Conservation (phyloP, 2,329 filamentous ascomycete species). For the Aspergillus sp. region DNA sequence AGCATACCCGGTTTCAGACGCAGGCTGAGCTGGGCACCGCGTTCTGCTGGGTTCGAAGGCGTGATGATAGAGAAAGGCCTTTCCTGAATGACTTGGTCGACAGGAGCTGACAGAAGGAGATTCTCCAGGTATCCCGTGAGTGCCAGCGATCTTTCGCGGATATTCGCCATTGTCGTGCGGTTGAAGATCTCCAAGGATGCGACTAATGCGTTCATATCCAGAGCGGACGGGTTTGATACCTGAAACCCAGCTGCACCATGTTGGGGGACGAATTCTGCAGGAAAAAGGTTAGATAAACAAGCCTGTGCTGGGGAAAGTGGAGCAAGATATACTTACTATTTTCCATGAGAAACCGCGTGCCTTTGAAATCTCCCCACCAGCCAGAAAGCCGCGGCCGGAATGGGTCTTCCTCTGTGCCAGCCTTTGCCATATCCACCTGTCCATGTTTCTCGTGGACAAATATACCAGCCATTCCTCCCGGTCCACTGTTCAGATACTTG, state of each 20-base stretch:
- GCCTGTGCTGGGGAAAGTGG: too few relatives aligned
- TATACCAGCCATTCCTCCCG: constrained; percentile 68
- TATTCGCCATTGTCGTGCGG: constrained; percentile 58
- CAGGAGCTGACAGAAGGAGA: constrained; percentile 45
- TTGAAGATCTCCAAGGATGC: constrained; percentile 67
- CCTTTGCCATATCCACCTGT: constrained; percentile 27
- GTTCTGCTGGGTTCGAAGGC: constrained; percentile 56
- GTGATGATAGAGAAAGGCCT: constrained; percentile 58
- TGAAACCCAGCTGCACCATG: constrained; percentile 74
- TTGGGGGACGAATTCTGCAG: constrained; percentile 60
- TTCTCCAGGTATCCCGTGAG: constrained; percentile 71
- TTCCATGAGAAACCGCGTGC: constrained; percentile 71
- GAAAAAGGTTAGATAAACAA: neutral
- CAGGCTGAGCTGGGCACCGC: constrained; percentile 74
- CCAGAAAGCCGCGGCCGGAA: constrained; percentile 64
- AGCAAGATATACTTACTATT: constrained; percentile 41
- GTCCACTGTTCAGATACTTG: constrained; percentile 85
- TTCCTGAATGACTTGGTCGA: constrained; percentile 19
- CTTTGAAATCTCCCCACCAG: constrained; percentile 81
- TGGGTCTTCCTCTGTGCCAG: constrained; percentile 30
- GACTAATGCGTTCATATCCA: constrained; percentile 67
- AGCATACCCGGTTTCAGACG: constrained; percentile 59
- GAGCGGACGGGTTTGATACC: constrained; percentile 71
- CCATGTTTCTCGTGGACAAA: constrained; percentile 75
- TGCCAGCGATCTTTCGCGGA: constrained; percentile 63